Percentiles rank a stretch among this genome's conserved stretches.
These are phyloP conservation scores for Thalassiosira hispida DNA, from an alignment of 352 stramenopile genomes.

Conservation along the genomic window DNA sequence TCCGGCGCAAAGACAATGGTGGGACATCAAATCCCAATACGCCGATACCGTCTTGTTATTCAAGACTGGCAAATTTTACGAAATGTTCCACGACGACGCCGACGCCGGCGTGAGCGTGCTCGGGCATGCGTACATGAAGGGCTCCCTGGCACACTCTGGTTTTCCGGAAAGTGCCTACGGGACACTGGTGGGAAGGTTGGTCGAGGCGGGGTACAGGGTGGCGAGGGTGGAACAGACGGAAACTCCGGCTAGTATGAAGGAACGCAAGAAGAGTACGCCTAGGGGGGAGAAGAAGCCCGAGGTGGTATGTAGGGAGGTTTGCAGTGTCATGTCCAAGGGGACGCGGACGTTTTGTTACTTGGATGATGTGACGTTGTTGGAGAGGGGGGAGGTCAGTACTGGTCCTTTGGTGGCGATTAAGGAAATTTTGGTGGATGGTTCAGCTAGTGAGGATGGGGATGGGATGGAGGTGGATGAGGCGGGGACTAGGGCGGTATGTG, in stretches of 20 bases:
- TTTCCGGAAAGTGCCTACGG: constrained; percentile 98
- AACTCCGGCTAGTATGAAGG: constrained; percentile 96
- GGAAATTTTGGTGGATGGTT: constrained; percentile 65
- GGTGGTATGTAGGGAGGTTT: constrained; percentile 93
- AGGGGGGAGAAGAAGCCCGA: constrained; percentile 76
- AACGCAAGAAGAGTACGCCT: constrained; percentile 87
- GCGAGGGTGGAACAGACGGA: constrained; percentile 99
- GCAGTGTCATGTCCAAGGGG: constrained; percentile 92
- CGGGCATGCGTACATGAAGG: constrained; percentile 99
- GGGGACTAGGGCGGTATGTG: constrained; percentile 72
- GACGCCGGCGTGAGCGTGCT: constrained; percentile 96
- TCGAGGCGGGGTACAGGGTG: constrained; percentile 96
- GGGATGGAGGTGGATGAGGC: constrained; percentile 37
- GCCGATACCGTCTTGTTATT: constrained; percentile 99
- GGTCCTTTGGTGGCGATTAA: constrained; percentile 80
- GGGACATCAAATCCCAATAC: constrained; percentile 96
- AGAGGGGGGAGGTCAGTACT: constrained; percentile 38
- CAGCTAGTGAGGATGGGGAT: constrained; percentile 59
- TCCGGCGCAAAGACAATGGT: constrained; percentile 97
- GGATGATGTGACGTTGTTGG: constrained; percentile 82
- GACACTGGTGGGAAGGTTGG: constrained; percentile 93
- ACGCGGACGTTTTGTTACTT: constrained; percentile 96
- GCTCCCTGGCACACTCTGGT: constrained; percentile 93
- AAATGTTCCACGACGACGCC: constrained; percentile 98
- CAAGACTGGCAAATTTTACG: constrained; percentile 98